Percentiles rank a stretch among this genome's conserved stretches.
Conservation (phyloP, 2,329 filamentous ascomycete species). For the Sporothrix sp. region DNA sequence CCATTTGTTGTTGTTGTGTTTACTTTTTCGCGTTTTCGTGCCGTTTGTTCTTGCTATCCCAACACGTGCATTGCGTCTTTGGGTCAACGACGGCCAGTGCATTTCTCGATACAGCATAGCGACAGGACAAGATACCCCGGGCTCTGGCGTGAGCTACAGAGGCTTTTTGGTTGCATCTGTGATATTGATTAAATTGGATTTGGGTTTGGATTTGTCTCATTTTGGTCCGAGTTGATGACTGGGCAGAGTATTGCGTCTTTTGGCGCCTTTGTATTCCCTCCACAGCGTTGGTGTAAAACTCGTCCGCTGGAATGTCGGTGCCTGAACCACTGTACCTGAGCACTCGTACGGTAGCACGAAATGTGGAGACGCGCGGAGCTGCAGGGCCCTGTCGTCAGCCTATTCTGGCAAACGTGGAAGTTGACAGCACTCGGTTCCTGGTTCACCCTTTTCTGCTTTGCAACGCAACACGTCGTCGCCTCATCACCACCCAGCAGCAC, state of each 20-base stretch:
- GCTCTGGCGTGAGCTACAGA: not conserved
- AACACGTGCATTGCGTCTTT: too few species aligned
- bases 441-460: slow-evolving; percentile 6
- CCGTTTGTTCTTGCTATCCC: too few species aligned
- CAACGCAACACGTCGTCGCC: not conserved
- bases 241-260: not conserved
- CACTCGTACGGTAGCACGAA: too few species aligned
- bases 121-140: slow-evolving; percentile 6
- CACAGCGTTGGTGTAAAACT: not conserved
- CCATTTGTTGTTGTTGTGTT: not conserved
- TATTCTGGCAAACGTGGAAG: slow-evolving; percentile 9
- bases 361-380: too few species aligned
- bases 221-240: too few species aligned
- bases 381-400: not conserved
- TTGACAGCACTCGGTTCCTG: not conserved
- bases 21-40: not conserved
- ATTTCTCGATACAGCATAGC: slow-evolving; percentile 4
- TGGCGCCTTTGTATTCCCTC: not conserved
- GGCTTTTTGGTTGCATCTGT: not conserved
- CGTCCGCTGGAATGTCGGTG: not conserved
- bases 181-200: not conserved
- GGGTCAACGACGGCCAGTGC: too few species aligned
- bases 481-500: not conserved
- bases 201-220: not conserved
- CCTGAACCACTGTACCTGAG: not conserved